These are phyloP conservation scores for Scheffersomyces titani DNA, from an alignment of 1,139 yeast genomes.

Conservation along the genomic window DNA sequence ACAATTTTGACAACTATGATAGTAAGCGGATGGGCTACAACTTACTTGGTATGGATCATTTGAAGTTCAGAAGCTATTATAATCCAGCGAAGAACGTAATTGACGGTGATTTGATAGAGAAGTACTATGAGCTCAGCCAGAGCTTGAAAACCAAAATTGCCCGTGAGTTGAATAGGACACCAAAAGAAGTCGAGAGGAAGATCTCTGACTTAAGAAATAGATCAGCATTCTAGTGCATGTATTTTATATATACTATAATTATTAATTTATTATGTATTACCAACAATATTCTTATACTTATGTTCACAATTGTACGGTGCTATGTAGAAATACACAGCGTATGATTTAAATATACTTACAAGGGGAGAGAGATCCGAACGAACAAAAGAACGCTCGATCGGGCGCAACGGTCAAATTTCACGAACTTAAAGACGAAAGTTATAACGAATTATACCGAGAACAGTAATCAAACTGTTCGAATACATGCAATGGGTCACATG, in stretches of 20 bases:
- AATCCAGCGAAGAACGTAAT: slow-evolving; percentile 73
- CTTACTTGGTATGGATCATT: slow-evolving; percentile 65
- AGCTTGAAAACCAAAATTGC: slow-evolving; percentile 51
- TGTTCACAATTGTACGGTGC: background rate
- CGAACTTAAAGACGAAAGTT: background rate
- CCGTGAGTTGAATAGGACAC: slow-evolving; percentile 52
- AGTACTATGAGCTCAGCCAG: slow-evolving; percentile 39
- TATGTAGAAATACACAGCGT: background rate
- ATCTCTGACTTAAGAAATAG: slow-evolving; percentile 60
- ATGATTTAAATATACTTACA: background rate
- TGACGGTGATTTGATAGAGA: slow-evolving; percentile 87
- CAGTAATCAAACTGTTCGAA: background rate
- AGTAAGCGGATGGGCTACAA: slow-evolving; percentile 18
- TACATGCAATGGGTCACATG: background rate
- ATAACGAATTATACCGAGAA: background rate
- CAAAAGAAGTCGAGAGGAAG: slow-evolving; percentile 61
- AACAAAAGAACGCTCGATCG: background rate
- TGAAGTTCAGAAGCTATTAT: slow-evolving; percentile 73
- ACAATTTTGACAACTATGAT: slow-evolving; percentile 33
- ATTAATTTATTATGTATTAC: background rate
- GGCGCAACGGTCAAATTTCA: background rate
- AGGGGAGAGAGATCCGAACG: background rate
- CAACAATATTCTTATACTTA: background rate
- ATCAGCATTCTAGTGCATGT: slow-evolving; percentile 32
- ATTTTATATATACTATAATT: too few species aligned